Conservation (phyloP, 2,329 filamentous ascomycete genomes). For the Sodiomyces alkalinus region DNA sequence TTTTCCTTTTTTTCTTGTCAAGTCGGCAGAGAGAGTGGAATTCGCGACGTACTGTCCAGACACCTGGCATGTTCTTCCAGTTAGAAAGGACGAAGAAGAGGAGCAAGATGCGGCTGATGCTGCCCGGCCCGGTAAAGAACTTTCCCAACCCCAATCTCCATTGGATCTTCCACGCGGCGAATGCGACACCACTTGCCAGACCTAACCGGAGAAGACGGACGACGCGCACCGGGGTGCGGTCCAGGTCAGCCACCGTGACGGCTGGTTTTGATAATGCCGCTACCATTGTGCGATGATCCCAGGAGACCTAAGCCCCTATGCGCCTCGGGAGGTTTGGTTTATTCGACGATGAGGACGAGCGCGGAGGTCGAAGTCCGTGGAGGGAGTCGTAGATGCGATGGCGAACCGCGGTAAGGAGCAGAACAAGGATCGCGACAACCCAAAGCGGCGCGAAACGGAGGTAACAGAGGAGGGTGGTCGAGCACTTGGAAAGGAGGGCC, state of each 20-base stretch:
- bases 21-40: not conserved
- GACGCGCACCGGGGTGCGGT: constrained; percentile 11
- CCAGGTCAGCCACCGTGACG: constrained; percentile 9
- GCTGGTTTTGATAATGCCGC: constrained; percentile 6
- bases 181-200: constrained; percentile 25
- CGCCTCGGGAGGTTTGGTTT: too few species aligned
- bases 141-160: constrained; percentile 20
- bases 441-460: constrained; percentile 25
- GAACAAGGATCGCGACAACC: constrained; percentile 21
- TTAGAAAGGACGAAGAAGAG: constrained; percentile 46
- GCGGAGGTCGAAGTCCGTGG: too few species aligned
- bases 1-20: too few species aligned
- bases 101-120: constrained; percentile 34
- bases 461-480: constrained; percentile 24
- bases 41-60: constrained; percentile 53
- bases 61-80: constrained; percentile 58
- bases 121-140: constrained; percentile 39
- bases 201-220: constrained; percentile 21
- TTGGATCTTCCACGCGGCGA: constrained; percentile 29
- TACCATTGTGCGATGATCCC: constrained; percentile 1
- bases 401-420: constrained; percentile 19
- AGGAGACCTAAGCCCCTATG: not conserved
- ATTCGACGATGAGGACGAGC: too few species aligned
- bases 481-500: constrained; percentile 24
- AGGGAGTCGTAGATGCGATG: constrained; percentile 11